Conservation (phyloP, 2,329 filamentous ascomycete genomes). For the Neurospora crassa region DNA sequence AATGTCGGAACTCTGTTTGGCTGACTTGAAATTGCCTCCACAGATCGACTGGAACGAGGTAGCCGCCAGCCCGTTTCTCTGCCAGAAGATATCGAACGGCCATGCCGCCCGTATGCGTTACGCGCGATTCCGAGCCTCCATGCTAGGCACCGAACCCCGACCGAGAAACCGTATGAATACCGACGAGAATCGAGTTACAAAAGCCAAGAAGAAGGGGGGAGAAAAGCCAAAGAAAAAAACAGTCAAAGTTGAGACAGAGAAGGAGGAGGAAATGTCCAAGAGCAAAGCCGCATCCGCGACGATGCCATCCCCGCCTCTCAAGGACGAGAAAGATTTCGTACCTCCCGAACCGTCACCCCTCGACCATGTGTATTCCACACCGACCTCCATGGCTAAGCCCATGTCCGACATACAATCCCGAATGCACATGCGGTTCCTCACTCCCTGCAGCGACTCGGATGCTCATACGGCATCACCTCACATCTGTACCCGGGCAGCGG, state of each 20-base stretch:
- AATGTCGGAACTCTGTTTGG: background rate
- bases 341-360: background rate
- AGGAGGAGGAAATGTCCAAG: background rate
- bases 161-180: constrained; percentile 33
- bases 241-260: background rate
- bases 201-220: constrained; percentile 14
- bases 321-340: constrained; percentile 1
- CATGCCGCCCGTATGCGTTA: constrained; percentile 53
- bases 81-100: constrained; percentile 47
- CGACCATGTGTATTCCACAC: constrained; percentile 20
- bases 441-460: constrained; percentile 44
- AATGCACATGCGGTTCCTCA: constrained; percentile 35
- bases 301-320: background rate
- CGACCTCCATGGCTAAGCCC: constrained; percentile 21
- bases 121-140: constrained; percentile 39
- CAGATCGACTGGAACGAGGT: constrained; percentile 53
- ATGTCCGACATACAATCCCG: constrained; percentile 22
- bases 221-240: background rate
- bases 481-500: background rate
- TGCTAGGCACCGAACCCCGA: constrained; percentile 38
- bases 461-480: constrained; percentile 21
- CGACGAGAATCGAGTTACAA: constrained; percentile 21
- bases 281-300: background rate
- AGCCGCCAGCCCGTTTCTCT: constrained; percentile 42
- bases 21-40: constrained; percentile 10